A percentile compares a stretch with the other conserved stretches of the same genome.
Conservation (phyloP, 2,329 filamentous ascomycete genomes). For the Colletotrichum somersetense region DNA sequence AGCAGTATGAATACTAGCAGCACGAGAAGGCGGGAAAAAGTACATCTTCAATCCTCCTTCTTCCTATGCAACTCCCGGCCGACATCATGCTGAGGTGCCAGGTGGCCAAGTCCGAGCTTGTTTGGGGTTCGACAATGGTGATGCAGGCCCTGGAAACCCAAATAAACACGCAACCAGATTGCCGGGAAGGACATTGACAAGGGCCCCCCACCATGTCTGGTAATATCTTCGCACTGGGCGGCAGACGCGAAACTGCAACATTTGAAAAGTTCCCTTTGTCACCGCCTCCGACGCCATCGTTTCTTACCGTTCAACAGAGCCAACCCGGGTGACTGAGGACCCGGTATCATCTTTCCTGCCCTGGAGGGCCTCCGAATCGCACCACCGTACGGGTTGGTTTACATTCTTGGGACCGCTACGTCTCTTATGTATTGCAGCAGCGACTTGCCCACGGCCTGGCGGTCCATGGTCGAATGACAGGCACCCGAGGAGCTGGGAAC, state of each 20-base stretch:
- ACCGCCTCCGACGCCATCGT: conserved; percentile 23
- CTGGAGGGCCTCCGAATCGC: neutral
- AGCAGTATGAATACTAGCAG: neutral
- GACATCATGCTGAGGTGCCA: conserved; percentile 5
- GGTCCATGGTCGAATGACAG: neutral
- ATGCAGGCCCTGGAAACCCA: neutral
- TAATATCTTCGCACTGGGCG: conserved; percentile 25
- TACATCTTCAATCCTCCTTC: neutral
- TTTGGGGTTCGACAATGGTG: neutral
- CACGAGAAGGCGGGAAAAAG: neutral
- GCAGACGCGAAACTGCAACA: conserved; percentile 32
- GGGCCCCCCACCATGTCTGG: conserved; percentile 21
- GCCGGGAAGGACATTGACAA: conserved; percentile 23
- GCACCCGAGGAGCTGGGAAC: neutral
- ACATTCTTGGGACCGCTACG: neutral
- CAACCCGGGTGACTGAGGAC: conserved; percentile 9
- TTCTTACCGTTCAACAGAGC: conserved; percentile 28
- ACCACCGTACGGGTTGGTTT: neutral
- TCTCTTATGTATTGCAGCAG: neutral
- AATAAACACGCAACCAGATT: conserved; percentile 27
- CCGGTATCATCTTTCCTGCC: neutral
- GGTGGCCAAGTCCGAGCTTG: conserved; percentile 2
- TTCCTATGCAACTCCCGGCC: neutral
- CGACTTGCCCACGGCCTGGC: neutral
- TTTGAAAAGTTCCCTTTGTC: conserved; percentile 20